Percentiles rank a stretch among this genome's conserved stretches.
These are phyloP conservation scores for Trametes pubescens DNA, from an alignment of 1,284 basidiomycete genomes.

Conservation along the genomic window DNA sequence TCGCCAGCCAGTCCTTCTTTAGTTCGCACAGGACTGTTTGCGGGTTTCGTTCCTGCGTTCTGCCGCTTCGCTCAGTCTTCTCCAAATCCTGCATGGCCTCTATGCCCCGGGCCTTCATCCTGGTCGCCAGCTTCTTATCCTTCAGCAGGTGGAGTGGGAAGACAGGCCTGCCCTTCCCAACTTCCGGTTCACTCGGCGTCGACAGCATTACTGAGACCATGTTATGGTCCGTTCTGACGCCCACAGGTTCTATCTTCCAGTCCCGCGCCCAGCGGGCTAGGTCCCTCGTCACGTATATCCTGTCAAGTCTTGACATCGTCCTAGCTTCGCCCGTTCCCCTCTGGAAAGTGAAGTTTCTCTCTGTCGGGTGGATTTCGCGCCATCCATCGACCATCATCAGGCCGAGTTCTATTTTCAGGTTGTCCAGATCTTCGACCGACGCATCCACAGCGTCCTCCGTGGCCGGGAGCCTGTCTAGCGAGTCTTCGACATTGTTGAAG, in stretches of 20 bases:
- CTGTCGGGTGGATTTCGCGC: slow-evolving; percentile 41
- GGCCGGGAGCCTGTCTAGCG: background rate
- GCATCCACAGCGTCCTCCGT: slow-evolving; percentile 33
- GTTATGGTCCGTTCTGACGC: slow-evolving; percentile 17
- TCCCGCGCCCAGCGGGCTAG: slow-evolving; percentile 26
- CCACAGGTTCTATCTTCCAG: slow-evolving; percentile 37
- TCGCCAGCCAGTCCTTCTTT: slow-evolving; percentile 18
- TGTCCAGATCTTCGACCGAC: slow-evolving; percentile 5
- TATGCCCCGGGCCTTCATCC: slow-evolving; percentile 6
- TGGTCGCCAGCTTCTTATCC: slow-evolving; percentile 29
- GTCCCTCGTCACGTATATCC: slow-evolving; percentile 43
- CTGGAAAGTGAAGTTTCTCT: slow-evolving; percentile 40
- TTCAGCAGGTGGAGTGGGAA: slow-evolving; percentile 21
- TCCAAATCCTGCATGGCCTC: background rate
- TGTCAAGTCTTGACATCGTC: slow-evolving; percentile 45
- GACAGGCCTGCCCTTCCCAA: background rate
- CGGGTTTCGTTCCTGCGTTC: background rate
- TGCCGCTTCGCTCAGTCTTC: accelerated
- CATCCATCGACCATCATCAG: slow-evolving; percentile 46
- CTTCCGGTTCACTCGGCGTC: background rate
- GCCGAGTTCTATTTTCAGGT: slow-evolving; percentile 12
- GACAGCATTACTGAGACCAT: slow-evolving; percentile 36
- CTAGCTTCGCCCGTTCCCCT: slow-evolving; percentile 11
- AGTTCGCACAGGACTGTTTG: slow-evolving; percentile 10
- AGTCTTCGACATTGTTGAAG: slow-evolving; percentile 52